Percentiles rank a stretch among this genome's conserved stretches.
phyloP scores from a whole-genome alignment of 2,329 filamentous ascomycete species.

The Claviceps purpurea region DNA sequence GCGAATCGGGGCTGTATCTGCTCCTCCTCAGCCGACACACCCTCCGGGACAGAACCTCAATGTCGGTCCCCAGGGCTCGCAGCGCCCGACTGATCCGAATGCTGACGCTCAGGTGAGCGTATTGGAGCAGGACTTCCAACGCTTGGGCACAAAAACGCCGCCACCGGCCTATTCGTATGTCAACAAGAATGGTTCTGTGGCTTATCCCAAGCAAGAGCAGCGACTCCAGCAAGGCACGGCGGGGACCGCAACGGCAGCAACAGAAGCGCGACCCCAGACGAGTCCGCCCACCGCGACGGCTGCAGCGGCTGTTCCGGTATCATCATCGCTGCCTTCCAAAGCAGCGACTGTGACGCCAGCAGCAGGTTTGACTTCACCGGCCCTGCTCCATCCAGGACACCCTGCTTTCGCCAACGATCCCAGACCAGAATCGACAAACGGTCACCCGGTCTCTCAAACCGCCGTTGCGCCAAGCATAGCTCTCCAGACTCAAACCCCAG shows the following conservation, averaged over 20 bases:
- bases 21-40: conserved; percentile 25
- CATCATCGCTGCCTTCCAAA: conserved; percentile 3
- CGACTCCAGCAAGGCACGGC: conserved; percentile 24
- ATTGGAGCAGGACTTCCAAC: conserved; percentile 76
- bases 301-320: background rate
- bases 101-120: conserved; percentile 47
- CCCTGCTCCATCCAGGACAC: conserved; percentile 51
- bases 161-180: conserved; percentile 93
- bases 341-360: conserved; percentile 5
- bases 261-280: conserved; percentile 6
- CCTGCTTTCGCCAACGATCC: conserved; percentile 85
- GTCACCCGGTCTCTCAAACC: conserved; percentile 29
- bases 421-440: conserved; percentile 35
- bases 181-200: conserved; percentile 33
- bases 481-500: conserved; percentile 41
- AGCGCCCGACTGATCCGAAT: conserved; percentile 13
- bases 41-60: background rate
- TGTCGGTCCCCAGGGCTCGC: background rate
- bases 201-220: conserved; percentile 73
- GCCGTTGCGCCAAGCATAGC: conserved; percentile 28
- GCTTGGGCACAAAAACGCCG: conserved; percentile 69
- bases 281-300: conserved; percentile 7
- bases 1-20: conserved; percentile 26
- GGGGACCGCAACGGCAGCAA: conserved; percentile 9
- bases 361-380: conserved; percentile 29